phyloP scores from a whole-genome alignment of 2,329 filamentous ascomycete genomes.

The Monilinia laxa region DNA sequence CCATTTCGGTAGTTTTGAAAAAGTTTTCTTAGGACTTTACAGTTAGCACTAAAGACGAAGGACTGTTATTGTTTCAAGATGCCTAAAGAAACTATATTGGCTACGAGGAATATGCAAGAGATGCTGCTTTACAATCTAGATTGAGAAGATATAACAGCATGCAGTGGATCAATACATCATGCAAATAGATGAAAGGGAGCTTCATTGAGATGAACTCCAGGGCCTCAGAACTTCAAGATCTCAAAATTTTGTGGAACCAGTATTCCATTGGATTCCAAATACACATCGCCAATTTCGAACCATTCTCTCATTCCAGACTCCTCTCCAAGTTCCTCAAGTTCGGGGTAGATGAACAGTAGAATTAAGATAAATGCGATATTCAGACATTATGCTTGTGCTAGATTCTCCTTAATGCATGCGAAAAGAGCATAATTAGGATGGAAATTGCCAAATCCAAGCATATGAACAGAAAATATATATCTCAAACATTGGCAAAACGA shows the following conservation, averaged over 20 bases:
- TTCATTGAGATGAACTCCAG: neutral
- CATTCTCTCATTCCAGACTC: neutral
- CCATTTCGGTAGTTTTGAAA: neutral
- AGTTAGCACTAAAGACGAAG: neutral
- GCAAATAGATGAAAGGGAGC: neutral
- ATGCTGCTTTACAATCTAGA: neutral
- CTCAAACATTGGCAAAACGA: neutral
- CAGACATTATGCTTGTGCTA: neutral
- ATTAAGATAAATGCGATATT: constrained; percentile 5
- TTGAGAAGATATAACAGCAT: neutral
- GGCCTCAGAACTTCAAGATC: neutral
- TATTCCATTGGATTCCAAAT: neutral
- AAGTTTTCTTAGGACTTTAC: neutral
- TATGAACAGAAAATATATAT: neutral
- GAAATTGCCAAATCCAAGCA: constrained; percentile 10
- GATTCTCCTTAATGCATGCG: neutral
- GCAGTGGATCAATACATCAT: neutral
- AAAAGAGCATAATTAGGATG: neutral
- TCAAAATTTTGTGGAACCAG: neutral
- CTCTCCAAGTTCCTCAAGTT: neutral
- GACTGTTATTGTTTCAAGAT: neutral
- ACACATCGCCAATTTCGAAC: neutral
- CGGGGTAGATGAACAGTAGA: constrained; percentile 5
- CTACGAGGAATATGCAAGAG: neutral
- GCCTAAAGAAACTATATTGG: neutral